phyloP scores from a whole-genome alignment of 106 monocot species.

The Platanthera zijinensis region DNA sequence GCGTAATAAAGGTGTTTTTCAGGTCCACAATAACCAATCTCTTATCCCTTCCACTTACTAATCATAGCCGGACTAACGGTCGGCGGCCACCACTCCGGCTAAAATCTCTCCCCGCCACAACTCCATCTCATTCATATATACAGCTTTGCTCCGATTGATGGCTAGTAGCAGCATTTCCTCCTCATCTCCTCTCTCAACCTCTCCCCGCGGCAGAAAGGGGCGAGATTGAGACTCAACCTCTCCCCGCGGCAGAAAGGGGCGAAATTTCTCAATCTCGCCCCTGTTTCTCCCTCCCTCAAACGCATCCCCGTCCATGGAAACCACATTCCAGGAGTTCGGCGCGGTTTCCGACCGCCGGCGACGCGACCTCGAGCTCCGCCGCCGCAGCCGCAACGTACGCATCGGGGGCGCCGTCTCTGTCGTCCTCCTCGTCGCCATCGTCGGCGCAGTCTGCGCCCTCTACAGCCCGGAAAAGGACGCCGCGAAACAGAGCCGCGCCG shows the following conservation, averaged over 20 bases:
- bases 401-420: neutral
- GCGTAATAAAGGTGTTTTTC: too few relatives aligned
- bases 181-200: too few relatives aligned
- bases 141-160: too few relatives aligned
- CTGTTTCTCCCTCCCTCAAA: neutral
- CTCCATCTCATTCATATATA: neutral
- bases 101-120: conserved; percentile 1
- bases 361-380: neutral
- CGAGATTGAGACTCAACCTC: too few relatives aligned
- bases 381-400: neutral
- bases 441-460: neutral
- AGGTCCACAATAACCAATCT: too few relatives aligned
- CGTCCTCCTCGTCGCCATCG: conserved; percentile 5
- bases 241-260: neutral
- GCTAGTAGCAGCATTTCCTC: too few relatives aligned
- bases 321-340: neutral
- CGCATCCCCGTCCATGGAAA: neutral
- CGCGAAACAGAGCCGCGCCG: neutral
- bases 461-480: neutral
- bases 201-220: too few relatives aligned
- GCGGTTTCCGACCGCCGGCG: neutral
- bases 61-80: too few relatives aligned
- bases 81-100: neutral
- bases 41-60: too few relatives aligned
- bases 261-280: neutral